Evolutionary conservation across 140 eudicot species (phyloP).

Genomic region (Bidens hawaiensis): DNA sequence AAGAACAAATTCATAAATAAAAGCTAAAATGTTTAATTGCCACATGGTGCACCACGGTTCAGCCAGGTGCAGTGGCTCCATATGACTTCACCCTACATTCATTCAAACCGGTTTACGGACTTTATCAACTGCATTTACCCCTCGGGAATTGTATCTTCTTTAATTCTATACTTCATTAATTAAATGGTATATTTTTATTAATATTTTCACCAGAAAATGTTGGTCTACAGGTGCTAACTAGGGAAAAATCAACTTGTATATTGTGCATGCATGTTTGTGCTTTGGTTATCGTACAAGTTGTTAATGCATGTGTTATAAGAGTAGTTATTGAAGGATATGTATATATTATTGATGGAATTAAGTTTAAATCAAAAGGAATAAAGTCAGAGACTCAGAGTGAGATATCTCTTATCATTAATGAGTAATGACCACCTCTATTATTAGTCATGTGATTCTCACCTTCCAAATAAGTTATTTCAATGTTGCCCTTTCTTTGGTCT

Average conservation of each 20-base stretch:
- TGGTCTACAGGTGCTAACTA: conserved; percentile 14
- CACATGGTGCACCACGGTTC: conserved; percentile 29
- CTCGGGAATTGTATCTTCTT: conserved; percentile 20
- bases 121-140: conserved; percentile 36
- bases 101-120: conserved; percentile 45
- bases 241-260: conserved; percentile 5
- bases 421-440: conserved; percentile 15
- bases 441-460: conserved; percentile 31
- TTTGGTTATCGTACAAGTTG: background rate
- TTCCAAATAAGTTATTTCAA: background rate
- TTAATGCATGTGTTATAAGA: conserved; percentile 6
- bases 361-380: conserved; percentile 20
- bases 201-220: conserved; percentile 8
- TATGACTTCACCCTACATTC: conserved; percentile 25
- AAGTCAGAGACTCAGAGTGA: conserved; percentile 26
- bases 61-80: conserved; percentile 39
- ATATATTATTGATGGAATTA: conserved; percentile 11
- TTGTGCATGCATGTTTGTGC: background rate
- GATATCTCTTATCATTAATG: conserved; percentile 24
- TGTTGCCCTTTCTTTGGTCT: background rate
- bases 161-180: background rate
- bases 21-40: conserved; percentile 17
- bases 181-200: background rate
- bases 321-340: background rate
- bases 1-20: background rate